Base-by-base conservation (phyloP, 768 basidiomycete species). In the Coprinopsis sp. region DNA sequence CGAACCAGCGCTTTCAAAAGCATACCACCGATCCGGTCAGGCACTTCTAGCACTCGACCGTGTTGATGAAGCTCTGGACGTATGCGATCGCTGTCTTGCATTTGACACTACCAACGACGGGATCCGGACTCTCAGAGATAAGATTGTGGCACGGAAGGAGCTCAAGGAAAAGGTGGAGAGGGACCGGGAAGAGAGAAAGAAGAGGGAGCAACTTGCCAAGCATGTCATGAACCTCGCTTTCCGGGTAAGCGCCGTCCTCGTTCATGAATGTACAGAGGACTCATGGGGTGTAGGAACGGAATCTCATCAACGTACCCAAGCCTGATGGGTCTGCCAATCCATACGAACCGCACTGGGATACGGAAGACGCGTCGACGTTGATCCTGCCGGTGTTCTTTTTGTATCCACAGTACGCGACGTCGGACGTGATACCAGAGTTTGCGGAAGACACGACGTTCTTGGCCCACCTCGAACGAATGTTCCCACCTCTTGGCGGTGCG, bases 331-430 rank as follows among this genome's bases (percentile, higher is more conserved):
- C 72, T 30, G 69, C 69, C 43, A 81, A 76, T 56, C 79, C 79
- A 6, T 82, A 78, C 58, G 64, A 67, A 41, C 82, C 88, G 6
- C 75, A 78, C 46, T 85, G 86, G 56, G 83, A 87, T 58, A 60
- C 75, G 2, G 80, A 84, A 51, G 86, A 83, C 64, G 60, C 78
- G 47, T 60, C 63, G 51, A 37, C 81, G 0, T 74, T 95, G 11
- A 64, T 95, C 51, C 62, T 96, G 60, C 95, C 96, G 2, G 84
- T 87, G 33, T 90, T 96, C 71, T 87, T 98, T 66, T 74, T 97
- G 50, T 96, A 97, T 64, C 96, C 96, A 5, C 84, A 91, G 61
- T 74, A 92, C 53, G 79, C 84, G 10, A 91, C 81, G 4, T 91
- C 94, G 23, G 96, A 99, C 64, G 75, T 94, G 48, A 87, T 97